A percentile compares a stretch with the other conserved stretches of the same genome.
Evolutionary conservation across 495 filamentous ascomycete genomes (phyloP).

Genomic region (Neurospora sp.): DNA sequence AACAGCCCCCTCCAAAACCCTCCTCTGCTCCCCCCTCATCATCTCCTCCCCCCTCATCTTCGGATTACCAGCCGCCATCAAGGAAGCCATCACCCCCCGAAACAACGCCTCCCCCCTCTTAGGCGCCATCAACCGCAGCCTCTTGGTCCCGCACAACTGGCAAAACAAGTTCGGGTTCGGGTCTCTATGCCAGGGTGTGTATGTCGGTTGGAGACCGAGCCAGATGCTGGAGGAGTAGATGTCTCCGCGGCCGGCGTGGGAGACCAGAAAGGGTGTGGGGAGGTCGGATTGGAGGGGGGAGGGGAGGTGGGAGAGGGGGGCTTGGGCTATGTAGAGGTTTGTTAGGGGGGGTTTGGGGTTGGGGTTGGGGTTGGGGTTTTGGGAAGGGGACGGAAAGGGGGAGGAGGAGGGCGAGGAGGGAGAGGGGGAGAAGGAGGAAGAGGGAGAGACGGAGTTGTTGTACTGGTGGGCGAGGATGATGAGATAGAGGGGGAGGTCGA

Average conservation of each 20-base stretch:
- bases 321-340: conserved; percentile 76
- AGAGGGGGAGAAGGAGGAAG: conserved; percentile 6
- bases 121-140: conserved; percentile 60
- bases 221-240: conserved; percentile 80
- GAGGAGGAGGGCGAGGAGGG: conserved; percentile 4
- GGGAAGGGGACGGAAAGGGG: conserved; percentile 43
- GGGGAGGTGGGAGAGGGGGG: conserved; percentile 56
- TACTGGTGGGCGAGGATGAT: conserved; percentile 13
- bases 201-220: conserved; percentile 77
- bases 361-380: neutral
- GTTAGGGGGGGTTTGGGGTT: conserved; percentile 10
- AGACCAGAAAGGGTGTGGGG: conserved; percentile 56
- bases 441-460: too few species aligned
- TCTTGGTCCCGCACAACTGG: conserved; percentile 68
- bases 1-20: conserved; percentile 53
- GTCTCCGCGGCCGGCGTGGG: conserved; percentile 53
- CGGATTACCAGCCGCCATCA: conserved; percentile 25
- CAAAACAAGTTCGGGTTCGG: conserved; percentile 92
- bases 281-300: conserved; percentile 50
- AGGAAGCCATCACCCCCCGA: conserved; percentile 35
- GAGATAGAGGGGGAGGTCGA: conserved; percentile 28
- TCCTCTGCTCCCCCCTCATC: conserved; percentile 71
- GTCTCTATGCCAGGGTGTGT: conserved; percentile 82
- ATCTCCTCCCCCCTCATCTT: conserved; percentile 75
- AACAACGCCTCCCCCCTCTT: conserved; percentile 52